A percentile compares a stretch with the other conserved stretches of the same genome.
These are phyloP conservation scores for Cymbidium sinense DNA, from an alignment of 106 monocot species.

Conservation along the genomic window DNA sequence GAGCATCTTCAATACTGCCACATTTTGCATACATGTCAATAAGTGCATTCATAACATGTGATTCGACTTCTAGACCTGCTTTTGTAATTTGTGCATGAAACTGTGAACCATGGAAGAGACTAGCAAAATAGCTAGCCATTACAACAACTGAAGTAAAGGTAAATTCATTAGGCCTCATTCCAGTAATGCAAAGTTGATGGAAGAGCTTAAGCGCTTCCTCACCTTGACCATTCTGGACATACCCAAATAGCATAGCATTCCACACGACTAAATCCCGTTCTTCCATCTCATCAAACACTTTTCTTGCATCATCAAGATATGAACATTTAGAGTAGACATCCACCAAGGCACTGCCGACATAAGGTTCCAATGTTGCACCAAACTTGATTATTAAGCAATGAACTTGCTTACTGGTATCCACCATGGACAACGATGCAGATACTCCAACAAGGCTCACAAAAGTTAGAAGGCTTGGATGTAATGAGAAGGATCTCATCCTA, in stretches of 20 bases:
- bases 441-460: conserved; percentile 67
- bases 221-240: conserved; percentile 42
- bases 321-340: conserved; percentile 86
- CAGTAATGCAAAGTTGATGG: conserved; percentile 22
- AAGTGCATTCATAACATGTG: conserved; percentile 74
- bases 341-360: conserved; percentile 61
- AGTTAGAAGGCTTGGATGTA: conserved; percentile 51
- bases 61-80: conserved; percentile 39
- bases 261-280: conserved; percentile 72
- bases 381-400: conserved; percentile 53
- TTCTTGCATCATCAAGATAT: conserved; percentile 52
- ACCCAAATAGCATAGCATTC: conserved; percentile 88
- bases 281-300: conserved; percentile 55
- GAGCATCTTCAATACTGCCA: conserved; percentile 63
- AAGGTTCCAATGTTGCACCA: conserved; percentile 47
- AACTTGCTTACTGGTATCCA: conserved; percentile 58
- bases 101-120: conserved; percentile 50
- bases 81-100: conserved; percentile 66
- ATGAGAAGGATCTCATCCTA: conserved; percentile 37
- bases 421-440: conserved; percentile 31
- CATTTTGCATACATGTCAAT: conserved; percentile 94
- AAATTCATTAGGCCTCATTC: conserved; percentile 46
- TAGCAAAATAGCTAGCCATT: conserved; percentile 50
- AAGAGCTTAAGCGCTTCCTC: conserved; percentile 65
- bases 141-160: conserved; percentile 68